Conservation (phyloP, 768 basidiomycete species). For the Mycena amicta region DNA sequence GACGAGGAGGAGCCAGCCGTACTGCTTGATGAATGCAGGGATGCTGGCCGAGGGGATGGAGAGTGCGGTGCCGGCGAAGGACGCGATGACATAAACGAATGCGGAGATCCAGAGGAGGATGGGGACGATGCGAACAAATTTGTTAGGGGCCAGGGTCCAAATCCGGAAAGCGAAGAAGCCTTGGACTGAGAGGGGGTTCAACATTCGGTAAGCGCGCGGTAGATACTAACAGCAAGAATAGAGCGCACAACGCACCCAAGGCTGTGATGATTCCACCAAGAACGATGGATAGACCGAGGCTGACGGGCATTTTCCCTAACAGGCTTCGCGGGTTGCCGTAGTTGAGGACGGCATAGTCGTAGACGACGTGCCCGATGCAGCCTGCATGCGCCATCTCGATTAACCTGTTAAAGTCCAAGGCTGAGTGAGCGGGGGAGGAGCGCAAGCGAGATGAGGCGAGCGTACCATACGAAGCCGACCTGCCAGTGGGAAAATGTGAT, state of each 20-base stretch:
- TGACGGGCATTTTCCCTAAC: background rate
- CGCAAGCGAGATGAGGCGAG: too few relatives aligned
- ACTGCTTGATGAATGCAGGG: background rate
- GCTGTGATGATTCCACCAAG: background rate
- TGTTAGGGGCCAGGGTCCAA: background rate
- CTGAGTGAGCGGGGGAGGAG: background rate
- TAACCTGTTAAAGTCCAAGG: background rate
- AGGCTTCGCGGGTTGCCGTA: conserved; percentile 1
- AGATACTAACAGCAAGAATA: background rate
- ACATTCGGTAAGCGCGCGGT: too few relatives aligned
- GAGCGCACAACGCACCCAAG: background rate
- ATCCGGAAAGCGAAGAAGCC: conserved; percentile 3
- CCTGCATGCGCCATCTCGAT: conserved; percentile 2
- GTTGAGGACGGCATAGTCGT: background rate
- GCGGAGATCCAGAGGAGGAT: background rate
- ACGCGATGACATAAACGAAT: background rate
- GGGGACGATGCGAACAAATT: background rate
- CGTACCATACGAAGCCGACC: conserved; percentile 10
- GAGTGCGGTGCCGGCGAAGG: background rate
- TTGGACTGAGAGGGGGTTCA: conserved; percentile 2
- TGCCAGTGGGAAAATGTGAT: too few relatives aligned
- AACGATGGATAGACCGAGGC: background rate
- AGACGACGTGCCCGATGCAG: background rate
- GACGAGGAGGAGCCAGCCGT: background rate
- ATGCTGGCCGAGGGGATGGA: background rate